Conservation (phyloP, 2,329 filamentous ascomycete genomes). For the Xylaria sp. region DNA sequence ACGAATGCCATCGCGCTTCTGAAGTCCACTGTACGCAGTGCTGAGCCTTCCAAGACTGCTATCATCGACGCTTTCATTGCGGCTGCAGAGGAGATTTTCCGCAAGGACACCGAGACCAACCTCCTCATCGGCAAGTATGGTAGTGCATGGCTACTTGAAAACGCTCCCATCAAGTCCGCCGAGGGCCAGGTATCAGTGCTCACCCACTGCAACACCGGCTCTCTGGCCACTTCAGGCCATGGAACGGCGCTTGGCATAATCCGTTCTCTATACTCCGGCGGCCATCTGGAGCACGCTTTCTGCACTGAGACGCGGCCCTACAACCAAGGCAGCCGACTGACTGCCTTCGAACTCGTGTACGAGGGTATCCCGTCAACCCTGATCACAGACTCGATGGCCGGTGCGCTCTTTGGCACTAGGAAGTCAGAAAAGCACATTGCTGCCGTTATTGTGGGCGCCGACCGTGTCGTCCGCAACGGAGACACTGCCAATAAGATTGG, state of each 20-base stretch:
- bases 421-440: constrained; percentile 63
- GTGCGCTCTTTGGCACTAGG: constrained; percentile 65
- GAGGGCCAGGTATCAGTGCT: constrained; percentile 66
- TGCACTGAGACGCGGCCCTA: constrained; percentile 97
- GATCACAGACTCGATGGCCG: constrained; percentile 96
- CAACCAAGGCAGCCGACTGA: constrained; percentile 93
- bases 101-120: constrained; percentile 83
- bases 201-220: constrained; percentile 97
- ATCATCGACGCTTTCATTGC: constrained; percentile 68
- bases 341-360: constrained; percentile 93
- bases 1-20: constrained; percentile 83
- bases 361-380: constrained; percentile 87
- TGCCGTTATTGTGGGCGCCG: constrained; percentile 89
- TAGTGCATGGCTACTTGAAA: constrained; percentile 71
- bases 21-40: constrained; percentile 54
- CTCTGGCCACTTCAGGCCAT: constrained; percentile 94
- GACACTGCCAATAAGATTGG: constrained; percentile 99
- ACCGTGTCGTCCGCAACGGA: constrained; percentile 91
- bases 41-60: constrained; percentile 41
- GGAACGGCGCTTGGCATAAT: constrained; percentile 94
- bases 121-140: constrained; percentile 77
- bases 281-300: constrained; percentile 73
- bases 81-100: constrained; percentile 79
- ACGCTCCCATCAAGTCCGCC: constrained; percentile 43
- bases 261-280: constrained; percentile 65